Percentiles rank a stretch among this genome's conserved stretches.
These are phyloP conservation scores for Phytophthora gonapodyides DNA, from an alignment of 352 stramenopile species.

Conservation along the genomic window DNA sequence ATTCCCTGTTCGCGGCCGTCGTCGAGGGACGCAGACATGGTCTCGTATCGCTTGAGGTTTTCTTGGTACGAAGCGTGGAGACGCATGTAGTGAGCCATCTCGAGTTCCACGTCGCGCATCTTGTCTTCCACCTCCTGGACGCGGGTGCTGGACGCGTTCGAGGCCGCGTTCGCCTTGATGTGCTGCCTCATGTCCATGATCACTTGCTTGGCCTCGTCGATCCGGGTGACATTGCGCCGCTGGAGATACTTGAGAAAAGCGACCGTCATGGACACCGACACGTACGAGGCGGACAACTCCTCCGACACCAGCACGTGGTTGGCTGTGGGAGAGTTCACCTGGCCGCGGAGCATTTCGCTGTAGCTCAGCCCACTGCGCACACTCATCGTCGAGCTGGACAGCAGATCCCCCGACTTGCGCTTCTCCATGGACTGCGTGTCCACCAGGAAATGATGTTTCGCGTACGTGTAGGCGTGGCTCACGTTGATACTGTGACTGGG, in stretches of 20 bases:
- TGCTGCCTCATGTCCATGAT: conserved; percentile 66
- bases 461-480: conserved; percentile 80
- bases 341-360: conserved; percentile 63
- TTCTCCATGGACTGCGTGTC: conserved; percentile 70
- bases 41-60: conserved; percentile 73
- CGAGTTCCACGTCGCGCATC: conserved; percentile 53
- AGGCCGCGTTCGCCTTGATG: conserved; percentile 31
- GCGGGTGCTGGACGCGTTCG: conserved; percentile 17
- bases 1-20: conserved; percentile 83
- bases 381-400: conserved; percentile 37
- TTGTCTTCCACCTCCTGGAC: conserved; percentile 42
- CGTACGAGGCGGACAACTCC: conserved; percentile 81
- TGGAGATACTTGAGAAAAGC: conserved; percentile 81
- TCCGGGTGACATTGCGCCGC: conserved; percentile 62
- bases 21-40: conserved; percentile 67
- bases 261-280: conserved; percentile 81
- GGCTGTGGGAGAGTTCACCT: conserved; percentile 51
- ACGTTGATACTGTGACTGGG: conserved; percentile 67
- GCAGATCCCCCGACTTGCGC: conserved; percentile 42
- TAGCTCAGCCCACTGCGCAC: conserved; percentile 50
- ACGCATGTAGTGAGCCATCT: conserved; percentile 65
- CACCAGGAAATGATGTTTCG: conserved; percentile 79
- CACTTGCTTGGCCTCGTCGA: conserved; percentile 57
- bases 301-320: conserved; percentile 83
- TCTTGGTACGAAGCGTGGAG: conserved; percentile 66